Evolutionary conservation across 345 rosid species (phyloP), one percentile per base, ranked within the genome.

Genomic region (Lumnitzera racemosa): DNA sequence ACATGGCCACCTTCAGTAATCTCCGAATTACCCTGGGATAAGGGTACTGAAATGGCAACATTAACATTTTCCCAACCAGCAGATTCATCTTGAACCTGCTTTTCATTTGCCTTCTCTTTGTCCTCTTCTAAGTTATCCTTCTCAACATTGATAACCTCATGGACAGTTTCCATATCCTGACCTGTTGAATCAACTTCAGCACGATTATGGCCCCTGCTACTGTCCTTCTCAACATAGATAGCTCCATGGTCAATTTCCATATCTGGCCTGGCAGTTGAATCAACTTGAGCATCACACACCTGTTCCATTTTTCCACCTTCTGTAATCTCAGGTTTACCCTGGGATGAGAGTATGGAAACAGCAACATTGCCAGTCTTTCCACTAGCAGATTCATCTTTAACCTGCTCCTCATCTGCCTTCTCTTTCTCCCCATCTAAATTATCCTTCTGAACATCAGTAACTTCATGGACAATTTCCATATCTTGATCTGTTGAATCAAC

Each of bases 221-320:
- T 36, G 7, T 4, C 20, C 55, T 52, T 52, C 23, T 52, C 25
- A 52, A 36, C 43, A 55, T 25, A 5, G 25, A 43, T 55, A 23
- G 12, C 31, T 25, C 12, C 36, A 23, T 55, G 36, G 15, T 70
- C 70, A 59, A 49, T 61, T 47, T 55, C 47, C 65, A 61, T 55
- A 48, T 63, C 69, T 49, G 58, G 66, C 57, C 48, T 72, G 7
- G 15, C 51, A 15, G 16, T 57, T 48, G 58, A 24, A 47, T 52
- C 71, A 58, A 41, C 48, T 27, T 59, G 63, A 49, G 55, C 53
- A 56, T 20, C 20, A 20, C 20, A 20, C 20, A 20, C 20, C 20
- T 20, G 20, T 20, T 20, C 20, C 20, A 20, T 20, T 20, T 20
- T 20, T 20, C 20, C 20, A 20, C 20, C 20, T 20, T 20, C 20